Percentiles rank a stretch among this genome's conserved stretches.
Conservation (phyloP, 2,329 filamentous ascomycete species). For the Sporothrix dimorphospora region DNA sequence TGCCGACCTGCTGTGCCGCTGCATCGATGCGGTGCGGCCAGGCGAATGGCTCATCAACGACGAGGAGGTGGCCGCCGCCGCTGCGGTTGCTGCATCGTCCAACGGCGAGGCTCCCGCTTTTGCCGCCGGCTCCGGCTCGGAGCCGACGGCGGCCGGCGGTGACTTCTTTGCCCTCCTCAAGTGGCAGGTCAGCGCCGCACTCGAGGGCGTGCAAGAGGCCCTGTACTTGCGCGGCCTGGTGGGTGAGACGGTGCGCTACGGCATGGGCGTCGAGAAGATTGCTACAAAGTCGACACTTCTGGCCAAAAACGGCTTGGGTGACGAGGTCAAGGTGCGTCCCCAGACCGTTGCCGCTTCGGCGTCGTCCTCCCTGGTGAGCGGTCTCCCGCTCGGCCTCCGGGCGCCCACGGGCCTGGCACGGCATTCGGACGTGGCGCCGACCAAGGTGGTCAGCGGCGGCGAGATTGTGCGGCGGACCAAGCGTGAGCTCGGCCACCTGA, state of each 20-base stretch:
- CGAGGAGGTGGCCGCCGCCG: conserved; percentile 46
- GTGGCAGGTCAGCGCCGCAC: conserved; percentile 69
- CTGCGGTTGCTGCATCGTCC: neutral
- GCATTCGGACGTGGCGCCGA: conserved; percentile 42
- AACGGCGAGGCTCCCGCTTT: neutral
- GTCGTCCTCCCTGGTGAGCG: conserved; percentile 21
- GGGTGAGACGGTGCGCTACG: conserved; percentile 67
- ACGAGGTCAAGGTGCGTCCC: conserved; percentile 42
- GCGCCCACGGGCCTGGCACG: conserved; percentile 37
- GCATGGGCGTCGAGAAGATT: conserved; percentile 36
- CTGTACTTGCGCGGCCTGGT: conserved; percentile 66
- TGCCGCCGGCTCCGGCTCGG: neutral
- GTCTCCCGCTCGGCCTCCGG: conserved; percentile 76
- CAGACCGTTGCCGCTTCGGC: conserved; percentile 49
- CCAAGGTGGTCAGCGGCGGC: conserved; percentile 68
- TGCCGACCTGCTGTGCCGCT: conserved; percentile 70
- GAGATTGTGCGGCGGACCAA: conserved; percentile 69
- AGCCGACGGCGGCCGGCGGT: conserved; percentile 39
- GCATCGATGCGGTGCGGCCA: conserved; percentile 74
- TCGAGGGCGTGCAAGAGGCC: conserved; percentile 73
- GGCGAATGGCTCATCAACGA: conserved; percentile 74
- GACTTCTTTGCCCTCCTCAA: conserved; percentile 68
- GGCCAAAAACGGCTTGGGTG: conserved; percentile 40
- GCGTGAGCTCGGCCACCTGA: conserved; percentile 75
- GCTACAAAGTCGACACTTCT: conserved; percentile 71